These are phyloP conservation scores for Fusarium sp. DNA, from an alignment of 2,329 filamentous ascomycete genomes.

Conservation along the genomic window DNA sequence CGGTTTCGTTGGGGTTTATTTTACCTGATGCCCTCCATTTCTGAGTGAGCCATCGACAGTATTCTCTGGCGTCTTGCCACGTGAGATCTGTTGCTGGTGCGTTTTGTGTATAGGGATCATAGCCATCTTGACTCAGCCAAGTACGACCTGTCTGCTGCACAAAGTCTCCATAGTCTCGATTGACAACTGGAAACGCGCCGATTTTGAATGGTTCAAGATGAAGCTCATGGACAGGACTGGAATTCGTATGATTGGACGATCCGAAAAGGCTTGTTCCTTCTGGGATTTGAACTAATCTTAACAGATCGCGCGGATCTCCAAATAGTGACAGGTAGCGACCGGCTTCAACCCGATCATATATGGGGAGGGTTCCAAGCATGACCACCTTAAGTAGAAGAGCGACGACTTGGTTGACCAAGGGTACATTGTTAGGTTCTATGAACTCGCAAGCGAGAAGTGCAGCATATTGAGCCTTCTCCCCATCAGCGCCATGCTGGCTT, in stretches of 20 bases:
- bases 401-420: not conserved
- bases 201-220: not conserved
- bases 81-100: not conserved
- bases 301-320: not conserved
- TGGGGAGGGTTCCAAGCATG: not conserved
- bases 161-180: not conserved
- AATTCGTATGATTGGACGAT: not conserved
- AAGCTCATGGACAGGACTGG: not conserved
- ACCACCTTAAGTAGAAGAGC: not conserved
- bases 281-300: fast-evolving
- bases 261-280: not conserved
- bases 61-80: not conserved
- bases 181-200: not conserved
- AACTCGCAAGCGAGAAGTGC: not conserved
- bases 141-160: not conserved
- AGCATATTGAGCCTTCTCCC: not conserved
- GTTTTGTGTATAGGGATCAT: not conserved
- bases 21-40: not conserved
- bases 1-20: not conserved
- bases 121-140: not conserved
- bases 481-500: too few species aligned
- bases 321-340: not conserved
- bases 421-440: not conserved
- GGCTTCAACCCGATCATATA: not conserved
- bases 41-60: not conserved